Evolutionary conservation across 2,329 filamentous ascomycete genomes (phyloP), one percentile per base, ranked within the genome.

Genomic region (Clonostachys chloroleuca): DNA sequence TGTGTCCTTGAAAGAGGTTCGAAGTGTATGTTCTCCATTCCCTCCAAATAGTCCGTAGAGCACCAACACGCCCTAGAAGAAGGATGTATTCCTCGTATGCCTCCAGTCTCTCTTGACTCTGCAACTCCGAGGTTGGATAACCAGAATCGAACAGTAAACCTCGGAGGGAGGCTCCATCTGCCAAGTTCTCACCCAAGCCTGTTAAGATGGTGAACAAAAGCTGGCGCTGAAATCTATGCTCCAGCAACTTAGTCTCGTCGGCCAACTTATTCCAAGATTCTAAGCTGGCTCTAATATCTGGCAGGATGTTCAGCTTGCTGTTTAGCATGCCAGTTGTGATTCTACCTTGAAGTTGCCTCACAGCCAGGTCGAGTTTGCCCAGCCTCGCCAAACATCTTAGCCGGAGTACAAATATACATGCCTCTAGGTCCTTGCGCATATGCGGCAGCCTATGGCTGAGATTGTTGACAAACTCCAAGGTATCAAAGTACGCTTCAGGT

Each of bases 71-170:
- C 2, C 49, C 46, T 12, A 50, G 49, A 10, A 48, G 30, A 6
- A 20, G 40, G 10, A 50, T 20, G 33, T 48, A 50, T 18, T n/a
- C 14, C 12, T 39, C 17, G 14, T 20, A 45, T 34, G 20, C 17
- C 5, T 12, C 17, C 42, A 1, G 34, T n/a, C 40, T 20, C n/a
- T 12, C 20, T 12, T 17, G 7, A 24, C 18, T 44, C 24, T 30
- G 24, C 9, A 30, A 30, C 8, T 30, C 24, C 3, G 24, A 30
- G 42, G 42, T 35, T n/a, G 42, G 30, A 30, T 30, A 68, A 30
- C 42, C 61, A 52, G 2, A 47, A 35, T 40, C 66, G 56, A 40
- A 75, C 61, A 3, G 54, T 33, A 8, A 44, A 49, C 39, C 71
- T 14, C 60, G 61, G 7, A 47, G 37, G 43, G 49, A 49, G 18